Base-by-base conservation (phyloP, 1,139 yeast species). In the Taiozyma onychis region DNA sequence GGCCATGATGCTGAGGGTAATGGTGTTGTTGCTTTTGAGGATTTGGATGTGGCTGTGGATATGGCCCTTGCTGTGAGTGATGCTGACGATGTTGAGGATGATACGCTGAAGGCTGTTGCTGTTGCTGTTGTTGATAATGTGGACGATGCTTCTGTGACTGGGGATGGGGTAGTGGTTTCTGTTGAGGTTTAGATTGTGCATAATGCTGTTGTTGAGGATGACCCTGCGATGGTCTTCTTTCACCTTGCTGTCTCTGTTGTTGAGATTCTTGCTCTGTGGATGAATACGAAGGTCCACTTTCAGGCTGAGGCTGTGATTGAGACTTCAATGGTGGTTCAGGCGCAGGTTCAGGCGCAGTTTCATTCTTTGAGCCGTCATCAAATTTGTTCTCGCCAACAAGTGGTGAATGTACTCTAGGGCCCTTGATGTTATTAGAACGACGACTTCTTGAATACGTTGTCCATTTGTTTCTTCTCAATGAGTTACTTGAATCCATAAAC, bases 391-490 rank as follows among this genome's bases (percentile, higher is more conserved):
- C 54, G 46, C 54, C 56, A n/a, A 47, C 28, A 4, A 54, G 41
- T 28, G 63, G 66, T 3, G 64, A 54, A 8, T 53, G 51, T 55
- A 49, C 57, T 60, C 22, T 49, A 47, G 2, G 53, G 32, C 35
- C 9, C 21, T 48, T 51, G 26, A 49, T 54, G 18, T 48, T 54
- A 7, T 49, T 53, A 30, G 45, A 45, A 16, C 60, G 60, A 35
- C 53, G 61, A 48, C 57, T 63, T 53, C 66, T 60, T 39, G 70
- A 58, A 52, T 69, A 68, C 0, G 73, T 68, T 3, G 70, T 65
- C 70, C 71, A 69, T 47, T 67, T 61, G 48, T 66, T 66, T 58
- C 74, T 64, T 53, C 57, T 66, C 35, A 70, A 52, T 7, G 64
- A 61, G 45, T 59, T 57, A 10, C 59, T 60, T 3, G 60, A 60